Conservation (phyloP, 2,329 filamentous ascomycete genomes). For the Didymella exigua region DNA sequence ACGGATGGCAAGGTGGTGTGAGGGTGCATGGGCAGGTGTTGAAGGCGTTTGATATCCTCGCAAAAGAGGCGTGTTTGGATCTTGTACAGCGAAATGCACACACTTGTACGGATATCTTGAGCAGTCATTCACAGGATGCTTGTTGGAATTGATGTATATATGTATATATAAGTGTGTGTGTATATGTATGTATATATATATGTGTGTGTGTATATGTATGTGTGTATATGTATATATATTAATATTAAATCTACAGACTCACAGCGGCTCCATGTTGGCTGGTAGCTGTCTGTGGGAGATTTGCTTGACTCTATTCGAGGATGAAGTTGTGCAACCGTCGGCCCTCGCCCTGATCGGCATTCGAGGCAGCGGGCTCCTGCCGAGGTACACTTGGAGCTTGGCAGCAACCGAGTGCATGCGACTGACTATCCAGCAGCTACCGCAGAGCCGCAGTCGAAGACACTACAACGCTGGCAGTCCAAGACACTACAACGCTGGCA, state of each 20-base stretch:
- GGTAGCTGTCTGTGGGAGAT: not conserved
- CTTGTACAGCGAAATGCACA: not conserved
- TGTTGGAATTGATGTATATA: too few relatives aligned
- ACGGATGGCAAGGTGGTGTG: not conserved
- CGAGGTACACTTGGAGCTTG: constrained; percentile 15
- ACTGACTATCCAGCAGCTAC: constrained; percentile 3
- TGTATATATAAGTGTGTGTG: too few relatives aligned
- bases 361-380: constrained; percentile 2
- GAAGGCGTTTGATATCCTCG: constrained; percentile 17
- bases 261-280: too few relatives aligned
- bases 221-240: too few relatives aligned
- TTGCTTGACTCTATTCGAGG: not conserved
- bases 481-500: too few relatives aligned
- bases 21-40: constrained; percentile 13
- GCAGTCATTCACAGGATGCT: too few relatives aligned
- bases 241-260: too few relatives aligned
- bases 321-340: not conserved
- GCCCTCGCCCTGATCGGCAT: constrained; percentile 1
- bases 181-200: too few relatives aligned
- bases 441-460: constrained; percentile 13
- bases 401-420: constrained; percentile 8
- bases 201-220: too few relatives aligned
- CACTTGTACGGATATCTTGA: too few relatives aligned
- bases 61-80: not conserved
- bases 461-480: too few relatives aligned